phyloP scores from a whole-genome alignment of 148 eudicot species.

The Rheum nobile region DNA sequence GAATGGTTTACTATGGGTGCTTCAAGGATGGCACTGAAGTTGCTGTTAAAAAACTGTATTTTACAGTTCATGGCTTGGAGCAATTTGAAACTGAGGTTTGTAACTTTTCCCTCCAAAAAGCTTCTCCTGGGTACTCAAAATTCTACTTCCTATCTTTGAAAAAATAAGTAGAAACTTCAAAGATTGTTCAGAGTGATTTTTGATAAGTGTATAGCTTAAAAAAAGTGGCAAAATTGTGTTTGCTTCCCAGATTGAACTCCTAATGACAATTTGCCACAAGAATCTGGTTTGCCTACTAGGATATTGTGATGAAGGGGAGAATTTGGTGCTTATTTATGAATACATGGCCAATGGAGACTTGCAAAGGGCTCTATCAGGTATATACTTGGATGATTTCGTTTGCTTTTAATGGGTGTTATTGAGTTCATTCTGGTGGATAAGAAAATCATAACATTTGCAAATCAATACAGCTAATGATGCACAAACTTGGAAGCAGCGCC shows the following conservation, averaged over 20 bases:
- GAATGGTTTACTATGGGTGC: slow-evolving; percentile 25
- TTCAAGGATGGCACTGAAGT: slow-evolving; percentile 18
- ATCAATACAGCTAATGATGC: background rate
- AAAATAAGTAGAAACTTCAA: background rate
- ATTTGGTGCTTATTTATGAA: slow-evolving; percentile 38
- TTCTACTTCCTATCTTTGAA: background rate
- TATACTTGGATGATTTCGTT: background rate
- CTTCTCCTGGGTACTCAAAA: background rate
- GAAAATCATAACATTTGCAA: background rate
- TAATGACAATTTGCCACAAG: slow-evolving; percentile 25
- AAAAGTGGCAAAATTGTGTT: background rate
- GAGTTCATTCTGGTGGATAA: background rate
- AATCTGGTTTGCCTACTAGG: slow-evolving; percentile 23
- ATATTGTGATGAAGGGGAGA: slow-evolving; percentile 33
- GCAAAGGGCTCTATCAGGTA: slow-evolving; percentile 25
- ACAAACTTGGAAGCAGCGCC: slow-evolving; percentile 30
- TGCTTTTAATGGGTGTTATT: background rate
- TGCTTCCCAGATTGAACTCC: slow-evolving; percentile 18
- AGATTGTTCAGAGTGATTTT: background rate
- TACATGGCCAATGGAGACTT: slow-evolving; percentile 41
- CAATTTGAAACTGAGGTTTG: slow-evolving; percentile 30
- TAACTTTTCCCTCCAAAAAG: background rate
- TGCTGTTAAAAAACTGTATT: slow-evolving; percentile 28
- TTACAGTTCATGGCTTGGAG: slow-evolving; percentile 16
- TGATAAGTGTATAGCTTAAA: background rate